These are phyloP conservation scores for Phytopythium vexans DNA, from an alignment of 352 stramenopile genomes.

Conservation along the genomic window DNA sequence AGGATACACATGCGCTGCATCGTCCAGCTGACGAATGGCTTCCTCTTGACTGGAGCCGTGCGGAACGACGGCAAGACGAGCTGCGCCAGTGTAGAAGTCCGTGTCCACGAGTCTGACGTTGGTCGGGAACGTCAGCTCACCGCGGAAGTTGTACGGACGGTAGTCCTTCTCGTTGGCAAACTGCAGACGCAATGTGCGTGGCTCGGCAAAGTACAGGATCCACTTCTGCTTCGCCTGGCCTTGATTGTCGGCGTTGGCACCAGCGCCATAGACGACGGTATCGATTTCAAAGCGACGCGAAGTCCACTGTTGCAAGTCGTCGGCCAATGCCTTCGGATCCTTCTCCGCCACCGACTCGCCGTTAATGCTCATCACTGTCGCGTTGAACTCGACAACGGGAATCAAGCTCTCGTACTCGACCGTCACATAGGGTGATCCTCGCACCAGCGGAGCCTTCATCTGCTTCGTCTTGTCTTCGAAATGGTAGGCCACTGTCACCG, in stretches of 20 bases:
- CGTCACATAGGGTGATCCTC: conserved; percentile 76
- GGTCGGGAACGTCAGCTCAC: conserved; percentile 67
- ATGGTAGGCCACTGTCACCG: conserved; percentile 61
- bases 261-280: conserved; percentile 56
- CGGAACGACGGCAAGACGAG: conserved; percentile 60
- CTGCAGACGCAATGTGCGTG: conserved; percentile 63
- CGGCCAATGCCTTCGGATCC: conserved; percentile 11
- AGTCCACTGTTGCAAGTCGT: conserved; percentile 44
- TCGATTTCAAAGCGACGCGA: conserved; percentile 68
- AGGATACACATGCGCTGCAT: conserved; percentile 52
- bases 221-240: conserved; percentile 49
- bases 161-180: conserved; percentile 69
- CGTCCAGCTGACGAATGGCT: conserved; percentile 34
- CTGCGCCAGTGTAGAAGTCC: conserved; percentile 57
- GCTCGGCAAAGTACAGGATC: conserved; percentile 68
- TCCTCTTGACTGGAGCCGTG: conserved; percentile 11
- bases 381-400: conserved; percentile 72
- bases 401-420: conserved; percentile 71
- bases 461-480: conserved; percentile 37
- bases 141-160: conserved; percentile 55
- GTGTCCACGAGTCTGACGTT: conserved; percentile 66
- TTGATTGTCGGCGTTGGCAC: conserved; percentile 14
- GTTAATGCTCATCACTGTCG: conserved; percentile 56
- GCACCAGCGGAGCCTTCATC: conserved; percentile 54
- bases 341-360: conserved; percentile 28